phyloP scores from a whole-genome alignment of 1,284 basidiomycete species.

The Tylopilus sp. region DNA sequence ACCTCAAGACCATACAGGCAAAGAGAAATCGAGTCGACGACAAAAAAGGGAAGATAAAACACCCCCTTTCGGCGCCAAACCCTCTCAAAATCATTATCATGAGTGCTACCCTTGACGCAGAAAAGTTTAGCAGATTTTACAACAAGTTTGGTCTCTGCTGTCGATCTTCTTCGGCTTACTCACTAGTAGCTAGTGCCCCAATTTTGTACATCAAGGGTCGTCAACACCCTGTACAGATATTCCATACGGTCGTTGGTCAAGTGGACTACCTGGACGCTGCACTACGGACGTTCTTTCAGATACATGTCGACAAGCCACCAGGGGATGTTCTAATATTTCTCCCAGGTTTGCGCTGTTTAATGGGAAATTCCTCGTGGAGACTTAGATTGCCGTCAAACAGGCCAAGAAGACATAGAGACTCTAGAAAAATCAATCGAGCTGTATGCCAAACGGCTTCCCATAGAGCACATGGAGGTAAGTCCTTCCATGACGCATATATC shows the following conservation, averaged over 20 bases:
- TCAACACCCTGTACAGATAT: slow-evolving; percentile 85
- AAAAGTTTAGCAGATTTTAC: slow-evolving; percentile 89
- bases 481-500: slow-evolving; percentile 1
- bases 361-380: background rate
- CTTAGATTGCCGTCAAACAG: slow-evolving; percentile 33
- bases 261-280: slow-evolving; percentile 88
- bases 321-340: slow-evolving; percentile 95
- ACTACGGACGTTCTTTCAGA: slow-evolving; percentile 84
- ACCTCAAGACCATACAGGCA: slow-evolving; percentile 81
- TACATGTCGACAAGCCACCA: slow-evolving; percentile 73
- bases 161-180: slow-evolving; percentile 3
- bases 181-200: slow-evolving; percentile 64
- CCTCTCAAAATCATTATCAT: slow-evolving; percentile 91
- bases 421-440: slow-evolving; percentile 68
- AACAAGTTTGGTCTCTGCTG: slow-evolving; percentile 51
- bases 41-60: slow-evolving; percentile 41
- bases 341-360: slow-evolving; percentile 50
- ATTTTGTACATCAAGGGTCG: slow-evolving; percentile 90
- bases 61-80: slow-evolving; percentile 34
- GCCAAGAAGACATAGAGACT: slow-evolving; percentile 95
- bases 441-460: slow-evolving; percentile 62
- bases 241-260: slow-evolving; percentile 68
- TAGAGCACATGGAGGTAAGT: slow-evolving; percentile 49
- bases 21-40: slow-evolving; percentile 51
- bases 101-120: slow-evolving; percentile 95